A percentile compares a stretch with the other conserved stretches of the same genome.
These are phyloP conservation scores for Pichia deserticola DNA, from an alignment of 805 yeast species.

Conservation along the genomic window DNA sequence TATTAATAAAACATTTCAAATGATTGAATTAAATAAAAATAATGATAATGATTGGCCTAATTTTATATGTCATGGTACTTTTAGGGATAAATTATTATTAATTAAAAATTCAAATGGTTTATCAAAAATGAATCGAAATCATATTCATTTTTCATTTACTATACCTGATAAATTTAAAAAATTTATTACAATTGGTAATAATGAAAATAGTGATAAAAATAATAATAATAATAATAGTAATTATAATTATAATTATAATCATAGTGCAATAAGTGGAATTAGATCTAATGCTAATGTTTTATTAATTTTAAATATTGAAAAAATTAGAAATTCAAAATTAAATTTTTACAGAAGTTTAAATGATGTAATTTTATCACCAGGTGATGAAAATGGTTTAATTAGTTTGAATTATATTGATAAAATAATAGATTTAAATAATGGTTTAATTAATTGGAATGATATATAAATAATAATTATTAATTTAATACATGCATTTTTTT, in stretches of 20 bases:
- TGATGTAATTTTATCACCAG: conserved; percentile 64
- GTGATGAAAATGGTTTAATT: conserved; percentile 49
- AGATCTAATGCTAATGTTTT: conserved; percentile 49
- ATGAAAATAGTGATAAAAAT: background rate
- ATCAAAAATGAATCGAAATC: conserved; percentile 66
- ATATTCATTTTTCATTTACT: conserved; percentile 76
- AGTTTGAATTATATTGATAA: conserved; percentile 35
- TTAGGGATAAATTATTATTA: conserved; percentile 33
- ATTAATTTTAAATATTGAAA: conserved; percentile 53
- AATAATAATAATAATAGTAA: background rate
- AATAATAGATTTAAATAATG: conserved; percentile 17
- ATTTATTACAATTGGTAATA: background rate
- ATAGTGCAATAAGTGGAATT: conserved; percentile 61
- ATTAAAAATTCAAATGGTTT: conserved; percentile 54
- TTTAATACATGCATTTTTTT: no score
- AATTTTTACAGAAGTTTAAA: conserved; percentile 59
- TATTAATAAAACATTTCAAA: conserved; percentile 33
- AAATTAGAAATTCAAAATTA: conserved; percentile 38
- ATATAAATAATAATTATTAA: background rate
- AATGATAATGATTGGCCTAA: conserved; percentile 37
- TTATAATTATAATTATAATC: no score
- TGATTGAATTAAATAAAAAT: conserved; percentile 8
- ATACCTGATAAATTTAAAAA: conserved; percentile 29
- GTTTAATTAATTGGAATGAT: conserved; percentile 1
- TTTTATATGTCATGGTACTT: conserved; percentile 77